phyloP scores from a whole-genome alignment of 164 flowering plant genomes.

The Magnolia kwangsiensis region DNA sequence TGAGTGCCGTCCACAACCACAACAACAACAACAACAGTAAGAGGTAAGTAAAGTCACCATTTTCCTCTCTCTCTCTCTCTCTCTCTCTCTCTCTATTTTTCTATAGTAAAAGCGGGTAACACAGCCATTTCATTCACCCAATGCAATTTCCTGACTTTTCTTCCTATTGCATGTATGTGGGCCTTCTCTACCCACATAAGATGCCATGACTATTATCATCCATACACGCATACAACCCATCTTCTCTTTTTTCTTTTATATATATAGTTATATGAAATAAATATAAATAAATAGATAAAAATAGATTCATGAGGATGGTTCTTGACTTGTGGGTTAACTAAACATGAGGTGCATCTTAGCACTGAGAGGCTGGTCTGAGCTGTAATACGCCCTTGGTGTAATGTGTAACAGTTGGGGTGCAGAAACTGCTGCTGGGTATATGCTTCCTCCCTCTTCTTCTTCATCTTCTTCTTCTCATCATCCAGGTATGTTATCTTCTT shows the following conservation, averaged over 20 bases:
- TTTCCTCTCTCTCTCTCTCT: not conserved
- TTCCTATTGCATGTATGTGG: not conserved
- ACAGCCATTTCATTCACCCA: not conserved
- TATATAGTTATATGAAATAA: not conserved
- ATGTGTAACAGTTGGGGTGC: constrained; percentile 7
- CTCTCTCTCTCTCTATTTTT: not conserved
- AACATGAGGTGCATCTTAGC: constrained; percentile 3
- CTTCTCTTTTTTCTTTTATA: not conserved
- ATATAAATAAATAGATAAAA: not conserved
- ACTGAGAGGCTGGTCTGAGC: not conserved
- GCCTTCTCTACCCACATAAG: not conserved
- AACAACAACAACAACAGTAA: not conserved
- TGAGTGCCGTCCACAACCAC: not conserved
- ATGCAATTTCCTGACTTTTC: constrained; percentile 4
- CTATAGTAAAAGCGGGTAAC: not conserved
- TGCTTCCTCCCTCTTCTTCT: constrained; percentile 6
- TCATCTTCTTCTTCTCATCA: not conserved
- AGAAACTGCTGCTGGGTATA: constrained; percentile 5
- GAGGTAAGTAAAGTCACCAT: not conserved
- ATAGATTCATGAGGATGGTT: not conserved
- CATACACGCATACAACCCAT: constrained; percentile 10
- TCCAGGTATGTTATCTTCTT: not conserved
- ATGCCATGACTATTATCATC: constrained; percentile 3
- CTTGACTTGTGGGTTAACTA: constrained; percentile 1
- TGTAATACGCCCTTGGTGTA: constrained; percentile 8